Base-by-base conservation (phyloP, 2,329 filamentous ascomycete species). In the Claviceps sp. region DNA sequence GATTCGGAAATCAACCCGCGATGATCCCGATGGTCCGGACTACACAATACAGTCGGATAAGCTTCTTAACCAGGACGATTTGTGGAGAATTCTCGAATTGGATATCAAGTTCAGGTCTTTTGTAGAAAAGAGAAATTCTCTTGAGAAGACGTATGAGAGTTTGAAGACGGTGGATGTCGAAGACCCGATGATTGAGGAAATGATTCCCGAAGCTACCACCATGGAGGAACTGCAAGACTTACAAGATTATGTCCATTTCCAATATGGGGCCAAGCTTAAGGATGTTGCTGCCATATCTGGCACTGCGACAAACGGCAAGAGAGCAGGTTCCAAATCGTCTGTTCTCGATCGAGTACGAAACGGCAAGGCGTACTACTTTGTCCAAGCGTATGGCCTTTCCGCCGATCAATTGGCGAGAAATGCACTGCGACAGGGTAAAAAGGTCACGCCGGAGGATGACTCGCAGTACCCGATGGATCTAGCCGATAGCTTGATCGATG, bases 151-250 rank as follows among this genome's bases (percentile, higher is more conserved):
- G 0, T 91, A 83, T 56, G 81, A 88, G 16, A 86, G 83, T 54
- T 71, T 95, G 20, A 85, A 82, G 61, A 70, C 70, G 5, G 70
- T 79, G 17, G 76, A 77, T 3, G 73, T 90, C 20, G 70, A 81
- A 23, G 93, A 97, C 62, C 64, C 74, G 1, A 82, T 88, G 52
- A 82, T 97, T 42, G 85, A 91, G 45, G 83, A 90, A 58, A 83
- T 96, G 76, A 78, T 93, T n/a, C 76, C 78, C 1, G 76, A 82
- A 53, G 89, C 90, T 3, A 80, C 80, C 4, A 91, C 86, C 0
- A 90, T 96, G 75, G 93, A 98, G 64, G 93, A 98, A 64, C 76
- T 98, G 17, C 93, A 98, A 64, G 93, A 98, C 66, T 71, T 98
- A 22, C 91, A 97, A 63, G 93, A 98, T 62, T 97, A 97, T 61